Evolutionary conservation across 1,284 basidiomycete species (phyloP), one percentile per base, ranked within the genome.

Genomic region (Coniophora puteana): DNA sequence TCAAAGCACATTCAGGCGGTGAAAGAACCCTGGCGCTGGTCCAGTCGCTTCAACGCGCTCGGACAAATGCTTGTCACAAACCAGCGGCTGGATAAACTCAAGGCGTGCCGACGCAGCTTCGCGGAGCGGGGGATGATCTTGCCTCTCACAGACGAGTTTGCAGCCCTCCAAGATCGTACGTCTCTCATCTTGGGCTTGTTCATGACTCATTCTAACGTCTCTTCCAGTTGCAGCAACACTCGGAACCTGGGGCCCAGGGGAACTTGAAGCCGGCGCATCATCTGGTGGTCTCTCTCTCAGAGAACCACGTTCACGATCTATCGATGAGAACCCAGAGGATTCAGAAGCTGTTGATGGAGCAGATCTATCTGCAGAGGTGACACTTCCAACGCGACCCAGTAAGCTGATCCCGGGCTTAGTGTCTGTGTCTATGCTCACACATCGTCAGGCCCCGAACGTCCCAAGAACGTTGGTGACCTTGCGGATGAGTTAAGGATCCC

Each of bases 61-160:
- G 8, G 28, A 4, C 52, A 57, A 20, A 55, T 55, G 40, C 44
- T 56, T 8, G 17, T 41, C 4, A 50, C 45, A 0, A 55, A 54
- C 25, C 36, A 47, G 11, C 36, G 46, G 0, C 44, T 54, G 10
- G 45, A 41, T n/a, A 57, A 57, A 33, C 34, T 57, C 8, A 14
- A 14, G 7, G 33, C n/a, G n/a, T n/a, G n/a, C n/a, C n/a, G n/a
- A n/a, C n/a, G n/a, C n/a, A n/a, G n/a, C n/a, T n/a, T n/a, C n/a
- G n/a, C n/a, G n/a, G n/a, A n/a, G n/a, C n/a, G n/a, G n/a, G n/a
- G n/a, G n/a, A n/a, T n/a, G n/a, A n/a, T n/a, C n/a, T n/a, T n/a
- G n/a, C n/a, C n/a, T n/a, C n/a, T n/a, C n/a, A n/a, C n/a, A n/a
- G n/a, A n/a, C n/a, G n/a, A n/a, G n/a, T n/a, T n/a, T n/a, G n/a